These are phyloP conservation scores for Pythium rhizo-oryzae DNA, from an alignment of 352 stramenopile species.

Conservation along the genomic window DNA sequence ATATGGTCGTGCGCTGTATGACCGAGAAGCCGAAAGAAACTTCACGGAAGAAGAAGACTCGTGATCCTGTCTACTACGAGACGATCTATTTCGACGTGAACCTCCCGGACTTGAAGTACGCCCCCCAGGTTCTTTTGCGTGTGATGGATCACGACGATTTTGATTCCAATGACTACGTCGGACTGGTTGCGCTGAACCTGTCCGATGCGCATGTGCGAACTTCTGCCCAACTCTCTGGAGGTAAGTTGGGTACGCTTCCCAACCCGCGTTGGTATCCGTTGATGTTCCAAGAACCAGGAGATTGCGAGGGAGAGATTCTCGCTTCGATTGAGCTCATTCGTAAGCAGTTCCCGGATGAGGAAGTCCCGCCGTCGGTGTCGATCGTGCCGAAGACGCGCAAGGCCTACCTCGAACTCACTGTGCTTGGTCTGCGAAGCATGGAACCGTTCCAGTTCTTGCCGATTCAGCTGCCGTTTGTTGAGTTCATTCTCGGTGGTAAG, in stretches of 20 bases:
- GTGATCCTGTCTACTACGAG: constrained; percentile 87
- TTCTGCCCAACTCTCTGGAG: constrained; percentile 54
- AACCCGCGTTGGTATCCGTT: constrained; percentile 79
- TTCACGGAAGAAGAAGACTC: constrained; percentile 73
- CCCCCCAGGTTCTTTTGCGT: constrained; percentile 75
- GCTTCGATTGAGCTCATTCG: constrained; percentile 74
- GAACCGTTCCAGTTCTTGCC: constrained; percentile 89
- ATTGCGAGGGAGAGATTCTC: constrained; percentile 85
- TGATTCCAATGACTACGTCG: constrained; percentile 71
- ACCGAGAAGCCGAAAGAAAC: constrained; percentile 78
- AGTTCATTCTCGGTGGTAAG: constrained; percentile 89
- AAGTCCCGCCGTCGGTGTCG: constrained; percentile 45
- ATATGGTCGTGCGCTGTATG: constrained; percentile 80
- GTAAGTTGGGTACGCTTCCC: constrained; percentile 46
- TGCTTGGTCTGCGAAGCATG: constrained; percentile 86
- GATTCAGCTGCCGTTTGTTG: constrained; percentile 86
- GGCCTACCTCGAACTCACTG: constrained; percentile 84
- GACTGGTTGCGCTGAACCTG: constrained; percentile 60
- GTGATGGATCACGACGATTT: constrained; percentile 86
- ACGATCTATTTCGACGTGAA: constrained; percentile 89
- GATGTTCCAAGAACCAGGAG: constrained; percentile 75
- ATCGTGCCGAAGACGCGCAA: constrained; percentile 72
- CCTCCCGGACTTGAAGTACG: constrained; percentile 74
- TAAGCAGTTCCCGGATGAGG: constrained; percentile 74
- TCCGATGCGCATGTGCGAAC: constrained; percentile 75